Percentiles rank a stretch among this genome's conserved stretches.
phyloP scores from a whole-genome alignment of 331 rosid genomes.

The Spiraea crenata region DNA sequence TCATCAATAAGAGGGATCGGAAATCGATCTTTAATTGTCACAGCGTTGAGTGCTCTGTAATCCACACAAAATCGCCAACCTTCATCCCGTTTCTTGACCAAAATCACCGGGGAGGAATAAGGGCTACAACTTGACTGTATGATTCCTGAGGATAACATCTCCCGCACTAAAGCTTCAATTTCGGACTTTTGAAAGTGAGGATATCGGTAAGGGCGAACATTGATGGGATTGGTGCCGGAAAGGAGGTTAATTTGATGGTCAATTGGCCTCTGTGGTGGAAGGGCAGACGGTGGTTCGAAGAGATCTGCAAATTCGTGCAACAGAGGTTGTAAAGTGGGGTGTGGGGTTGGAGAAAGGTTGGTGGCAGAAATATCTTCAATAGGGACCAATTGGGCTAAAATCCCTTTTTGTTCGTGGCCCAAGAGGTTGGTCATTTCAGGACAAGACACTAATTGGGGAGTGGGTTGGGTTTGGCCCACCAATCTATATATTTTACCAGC shows the following conservation, averaged over 20 bases:
- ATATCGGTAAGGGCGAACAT: background rate
- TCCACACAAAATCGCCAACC: background rate
- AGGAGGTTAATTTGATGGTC: background rate
- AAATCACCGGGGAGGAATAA: background rate
- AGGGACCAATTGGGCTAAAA: background rate
- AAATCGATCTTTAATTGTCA: background rate
- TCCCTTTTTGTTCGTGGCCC: too few species aligned
- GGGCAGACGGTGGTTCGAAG: background rate
- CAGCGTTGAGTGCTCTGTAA: background rate
- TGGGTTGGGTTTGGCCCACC: background rate
- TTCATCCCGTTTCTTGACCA: background rate
- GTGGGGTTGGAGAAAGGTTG: background rate
- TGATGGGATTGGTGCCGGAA: background rate
- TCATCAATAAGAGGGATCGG: background rate
- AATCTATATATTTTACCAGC: background rate
- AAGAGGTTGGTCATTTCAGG: too few species aligned
- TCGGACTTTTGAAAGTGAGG: background rate
- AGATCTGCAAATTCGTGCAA: too few species aligned
- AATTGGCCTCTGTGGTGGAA: background rate
- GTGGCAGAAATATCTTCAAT: background rate
- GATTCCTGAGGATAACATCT: background rate
- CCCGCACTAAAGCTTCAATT: background rate
- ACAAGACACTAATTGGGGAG: too few species aligned
- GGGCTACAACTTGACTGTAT: background rate
- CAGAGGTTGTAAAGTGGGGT: background rate